phyloP scores from a whole-genome alignment of 2,329 filamentous ascomycete genomes.

The Paraphaeosphaeria minitans region DNA sequence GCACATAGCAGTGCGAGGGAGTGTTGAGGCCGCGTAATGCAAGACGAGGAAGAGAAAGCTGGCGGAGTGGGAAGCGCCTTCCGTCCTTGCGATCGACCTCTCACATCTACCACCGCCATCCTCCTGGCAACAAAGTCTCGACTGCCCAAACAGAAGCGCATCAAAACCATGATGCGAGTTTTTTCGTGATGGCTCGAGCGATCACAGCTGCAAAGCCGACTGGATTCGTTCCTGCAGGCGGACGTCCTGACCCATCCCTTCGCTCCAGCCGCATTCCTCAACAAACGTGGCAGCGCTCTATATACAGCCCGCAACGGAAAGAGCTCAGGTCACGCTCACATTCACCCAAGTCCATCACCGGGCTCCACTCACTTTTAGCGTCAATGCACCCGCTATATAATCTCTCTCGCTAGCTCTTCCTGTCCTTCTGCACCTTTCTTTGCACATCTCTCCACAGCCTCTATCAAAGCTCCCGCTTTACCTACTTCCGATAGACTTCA shows the following conservation, averaged over 20 bases:
- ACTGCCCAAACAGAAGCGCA: neutral
- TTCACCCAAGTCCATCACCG: neutral
- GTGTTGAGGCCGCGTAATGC: neutral
- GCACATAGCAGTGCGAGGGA: neutral
- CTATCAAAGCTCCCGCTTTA: neutral
- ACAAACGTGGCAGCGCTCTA: slow-evolving; percentile 3
- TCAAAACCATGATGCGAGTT: neutral
- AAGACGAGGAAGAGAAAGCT: neutral
- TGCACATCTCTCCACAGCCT: neutral
- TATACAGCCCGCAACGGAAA: neutral
- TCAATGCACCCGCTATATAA: neutral
- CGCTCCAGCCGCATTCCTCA: neutral
- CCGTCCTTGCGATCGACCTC: neutral
- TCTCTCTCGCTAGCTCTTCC: neutral
- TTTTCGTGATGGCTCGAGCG: neutral
- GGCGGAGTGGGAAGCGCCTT: neutral
- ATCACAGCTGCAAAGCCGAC: neutral
- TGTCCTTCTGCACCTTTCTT: neutral
- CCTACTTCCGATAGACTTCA: neutral
- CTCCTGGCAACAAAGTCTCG: too few species aligned
- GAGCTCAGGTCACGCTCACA: neutral
- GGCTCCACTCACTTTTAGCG: neutral
- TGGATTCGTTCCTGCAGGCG: neutral
- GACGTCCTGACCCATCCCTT: neutral
- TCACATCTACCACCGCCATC: neutral